Evolutionary conservation across 345 rosid genomes (phyloP).

Genomic region (Mangifera indica): DNA sequence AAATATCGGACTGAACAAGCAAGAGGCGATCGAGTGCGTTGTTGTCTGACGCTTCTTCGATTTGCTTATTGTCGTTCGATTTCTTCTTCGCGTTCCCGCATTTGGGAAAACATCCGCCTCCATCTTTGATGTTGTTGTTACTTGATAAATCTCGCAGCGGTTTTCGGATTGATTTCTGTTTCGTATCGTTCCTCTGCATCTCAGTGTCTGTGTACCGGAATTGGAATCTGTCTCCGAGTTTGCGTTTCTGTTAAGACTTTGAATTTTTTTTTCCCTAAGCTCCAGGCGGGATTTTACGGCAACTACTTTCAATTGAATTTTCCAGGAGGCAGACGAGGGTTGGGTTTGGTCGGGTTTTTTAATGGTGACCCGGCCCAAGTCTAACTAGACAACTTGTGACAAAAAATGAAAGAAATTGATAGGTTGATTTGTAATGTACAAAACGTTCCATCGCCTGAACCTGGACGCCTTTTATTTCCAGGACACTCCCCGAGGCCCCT

Average conservation of each 20-base stretch:
- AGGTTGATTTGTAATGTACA: no score
- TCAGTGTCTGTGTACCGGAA: conserved; percentile 7
- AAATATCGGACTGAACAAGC: conserved; percentile 65
- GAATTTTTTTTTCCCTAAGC: background rate
- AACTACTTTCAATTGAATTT: background rate
- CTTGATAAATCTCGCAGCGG: conserved; percentile 39
- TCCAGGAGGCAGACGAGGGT: background rate
- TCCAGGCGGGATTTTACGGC: conserved; percentile 10
- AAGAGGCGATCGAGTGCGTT: conserved; percentile 56
- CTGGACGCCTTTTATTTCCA: no score
- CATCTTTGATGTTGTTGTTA: background rate
- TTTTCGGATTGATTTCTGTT: conserved; percentile 35
- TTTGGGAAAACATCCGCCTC: conserved; percentile 27
- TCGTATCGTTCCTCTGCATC: conserved; percentile 40
- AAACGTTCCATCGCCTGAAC: no score
- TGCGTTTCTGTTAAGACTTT: background rate
- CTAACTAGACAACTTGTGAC: no score
- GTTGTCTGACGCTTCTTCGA: conserved; percentile 18
- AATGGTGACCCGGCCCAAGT: background rate
- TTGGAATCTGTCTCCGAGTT: background rate
- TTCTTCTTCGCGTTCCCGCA: conserved; percentile 22
- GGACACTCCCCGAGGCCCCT: no score
- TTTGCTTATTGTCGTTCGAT: conserved; percentile 10
- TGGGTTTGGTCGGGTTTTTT: background rate
- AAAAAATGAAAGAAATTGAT: no score